Conservation (phyloP, 495 filamentous ascomycete species). For the Podospora pseudoanserina region DNA sequence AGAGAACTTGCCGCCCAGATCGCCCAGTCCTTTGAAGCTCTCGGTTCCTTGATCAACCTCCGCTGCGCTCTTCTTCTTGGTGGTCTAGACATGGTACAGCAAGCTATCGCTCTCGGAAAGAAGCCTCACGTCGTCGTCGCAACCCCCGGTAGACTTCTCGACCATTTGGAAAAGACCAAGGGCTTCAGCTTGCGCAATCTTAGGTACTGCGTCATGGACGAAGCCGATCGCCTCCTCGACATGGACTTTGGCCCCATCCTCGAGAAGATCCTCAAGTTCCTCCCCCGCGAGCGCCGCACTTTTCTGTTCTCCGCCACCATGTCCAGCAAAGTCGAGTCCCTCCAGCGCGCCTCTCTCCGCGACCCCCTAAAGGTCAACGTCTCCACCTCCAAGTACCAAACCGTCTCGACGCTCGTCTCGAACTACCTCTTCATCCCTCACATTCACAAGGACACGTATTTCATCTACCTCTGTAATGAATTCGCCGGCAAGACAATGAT, state of each 20-base stretch:
- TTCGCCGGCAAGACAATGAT: slow-evolving; percentile 79
- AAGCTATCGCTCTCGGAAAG: slow-evolving; percentile 83
- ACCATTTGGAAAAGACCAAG: slow-evolving; percentile 95
- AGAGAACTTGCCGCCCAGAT: slow-evolving; percentile 92
- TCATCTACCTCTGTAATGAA: slow-evolving; percentile 81
- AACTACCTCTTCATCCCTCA: slow-evolving; percentile 81
- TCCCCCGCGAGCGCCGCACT: slow-evolving; percentile 75
- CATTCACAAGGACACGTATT: slow-evolving; percentile 86
- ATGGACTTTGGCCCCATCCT: slow-evolving; percentile 91
- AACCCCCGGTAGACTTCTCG: slow-evolving; percentile 83
- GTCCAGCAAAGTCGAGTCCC: slow-evolving; percentile 82
- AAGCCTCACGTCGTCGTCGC: slow-evolving; percentile 87
- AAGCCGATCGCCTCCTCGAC: slow-evolving; percentile 85
- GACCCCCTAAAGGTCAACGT: slow-evolving; percentile 74
- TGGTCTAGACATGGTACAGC: slow-evolving; percentile 91
- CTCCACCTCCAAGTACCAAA: slow-evolving; percentile 74
- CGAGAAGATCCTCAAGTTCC: slow-evolving; percentile 86
- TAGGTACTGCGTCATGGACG: slow-evolving; percentile 90
- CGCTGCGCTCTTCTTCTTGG: slow-evolving; percentile 77
- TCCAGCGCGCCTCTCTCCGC: slow-evolving; percentile 81
- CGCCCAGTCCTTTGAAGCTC: slow-evolving; percentile 72
- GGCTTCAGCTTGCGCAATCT: slow-evolving; percentile 74
- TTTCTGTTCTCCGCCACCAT: slow-evolving; percentile 95
- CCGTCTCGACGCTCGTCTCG: slow-evolving; percentile 79
- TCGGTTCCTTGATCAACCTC: slow-evolving; percentile 79